Conservation (phyloP, 331 rosid genomes). For the Arachis monticola region DNA sequence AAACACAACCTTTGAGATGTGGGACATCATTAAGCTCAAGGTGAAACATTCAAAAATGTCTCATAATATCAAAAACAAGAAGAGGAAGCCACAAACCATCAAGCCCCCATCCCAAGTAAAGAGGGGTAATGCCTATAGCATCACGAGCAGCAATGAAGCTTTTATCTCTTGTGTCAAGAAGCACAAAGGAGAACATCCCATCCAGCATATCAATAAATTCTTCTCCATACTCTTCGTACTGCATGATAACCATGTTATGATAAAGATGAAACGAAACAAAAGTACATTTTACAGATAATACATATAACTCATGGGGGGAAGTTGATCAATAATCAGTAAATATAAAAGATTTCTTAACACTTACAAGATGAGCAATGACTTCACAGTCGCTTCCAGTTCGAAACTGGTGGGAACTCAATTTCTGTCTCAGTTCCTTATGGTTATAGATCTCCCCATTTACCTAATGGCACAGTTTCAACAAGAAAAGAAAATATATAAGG, state of each 20-base stretch:
- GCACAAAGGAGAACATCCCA: slow-evolving; percentile 95
- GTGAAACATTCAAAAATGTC: slow-evolving; percentile 9
- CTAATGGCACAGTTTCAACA: slow-evolving; percentile 50
- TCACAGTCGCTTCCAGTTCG: too few species aligned
- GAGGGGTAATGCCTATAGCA: slow-evolving; percentile 91
- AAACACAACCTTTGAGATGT: background rate
- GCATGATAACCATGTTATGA: slow-evolving; percentile 33
- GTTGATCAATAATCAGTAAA: background rate
- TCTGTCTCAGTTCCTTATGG: too few species aligned
- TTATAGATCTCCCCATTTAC: slow-evolving; percentile 55
- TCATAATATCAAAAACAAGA: background rate
- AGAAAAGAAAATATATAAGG: slow-evolving; percentile 4
- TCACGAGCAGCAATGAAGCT: slow-evolving; percentile 93
- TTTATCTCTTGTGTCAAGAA: slow-evolving; percentile 83
- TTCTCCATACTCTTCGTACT: slow-evolving; percentile 96
- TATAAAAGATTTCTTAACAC: slow-evolving; percentile 42
- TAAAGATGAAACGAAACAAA: slow-evolving; percentile 7
- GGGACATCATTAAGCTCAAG: slow-evolving; percentile 4
- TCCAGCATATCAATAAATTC: slow-evolving; percentile 92
- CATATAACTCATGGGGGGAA: background rate
- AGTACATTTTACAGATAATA: background rate
- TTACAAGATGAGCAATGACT: slow-evolving; percentile 79
- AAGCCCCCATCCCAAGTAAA: slow-evolving; percentile 98
- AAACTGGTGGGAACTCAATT: too few species aligned
- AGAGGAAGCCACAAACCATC: slow-evolving; percentile 68